Evolutionary conservation across 768 basidiomycete species (phyloP).

Genomic region (Rhodocollybia butyracea): DNA sequence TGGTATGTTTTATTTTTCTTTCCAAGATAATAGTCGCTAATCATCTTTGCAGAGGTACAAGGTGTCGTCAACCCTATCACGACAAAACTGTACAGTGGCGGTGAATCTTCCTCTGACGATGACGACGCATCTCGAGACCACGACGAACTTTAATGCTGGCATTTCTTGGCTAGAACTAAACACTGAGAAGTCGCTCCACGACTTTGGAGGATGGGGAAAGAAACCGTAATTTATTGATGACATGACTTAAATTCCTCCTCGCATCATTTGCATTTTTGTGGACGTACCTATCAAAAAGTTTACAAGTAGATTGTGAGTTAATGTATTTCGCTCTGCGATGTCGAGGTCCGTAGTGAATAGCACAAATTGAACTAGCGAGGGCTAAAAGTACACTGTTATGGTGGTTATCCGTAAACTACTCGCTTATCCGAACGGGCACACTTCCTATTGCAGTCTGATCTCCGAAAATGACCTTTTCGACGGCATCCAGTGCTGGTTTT

Average conservation of each 20-base stretch:
- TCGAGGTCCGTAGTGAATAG: too few relatives aligned
- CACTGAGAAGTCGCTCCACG: neutral
- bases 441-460: neutral
- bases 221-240: neutral
- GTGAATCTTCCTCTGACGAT: constrained; percentile 26
- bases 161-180: too few relatives aligned
- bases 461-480: constrained; percentile 2
- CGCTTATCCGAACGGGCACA: neutral
- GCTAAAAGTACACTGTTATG: too few relatives aligned
- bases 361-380: too few relatives aligned
- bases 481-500: neutral
- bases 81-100: constrained; percentile 65
- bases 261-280: neutral
- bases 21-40: neutral
- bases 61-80: constrained; percentile 80
- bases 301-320: neutral
- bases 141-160: constrained; percentile 47
- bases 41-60: constrained; percentile 53
- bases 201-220: neutral
- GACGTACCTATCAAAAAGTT: neutral
- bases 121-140: constrained; percentile 39
- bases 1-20: constrained; percentile 26
- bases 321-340: neutral
- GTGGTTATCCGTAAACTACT: neutral
- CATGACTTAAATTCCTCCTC: neutral